Evolutionary conservation across 257 asterid species (phyloP).

Genomic region (Perilla frutescens): DNA sequence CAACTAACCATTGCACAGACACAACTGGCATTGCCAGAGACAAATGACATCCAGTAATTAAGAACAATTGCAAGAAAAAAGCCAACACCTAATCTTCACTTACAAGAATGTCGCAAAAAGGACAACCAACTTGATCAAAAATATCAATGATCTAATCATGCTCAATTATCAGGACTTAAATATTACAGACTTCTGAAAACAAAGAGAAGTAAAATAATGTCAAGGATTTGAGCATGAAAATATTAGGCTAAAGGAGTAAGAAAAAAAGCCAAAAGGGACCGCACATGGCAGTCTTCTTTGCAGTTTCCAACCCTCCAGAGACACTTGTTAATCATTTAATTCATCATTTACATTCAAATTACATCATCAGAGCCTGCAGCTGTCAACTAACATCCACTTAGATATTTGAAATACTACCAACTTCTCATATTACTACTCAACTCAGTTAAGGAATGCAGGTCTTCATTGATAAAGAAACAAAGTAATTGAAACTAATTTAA

Average conservation of each 20-base stretch:
- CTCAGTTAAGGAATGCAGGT: constrained; percentile 7
- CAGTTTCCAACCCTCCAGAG: background rate
- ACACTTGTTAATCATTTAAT: background rate
- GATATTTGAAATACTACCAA: background rate
- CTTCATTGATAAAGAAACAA: constrained; percentile 3
- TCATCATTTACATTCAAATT: background rate
- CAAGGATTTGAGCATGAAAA: background rate
- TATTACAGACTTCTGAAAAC: background rate
- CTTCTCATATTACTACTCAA: constrained; percentile 15
- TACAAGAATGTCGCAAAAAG: background rate
- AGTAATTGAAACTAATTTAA: constrained; percentile 20
- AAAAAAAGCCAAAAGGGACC: background rate
- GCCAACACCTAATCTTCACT: background rate
- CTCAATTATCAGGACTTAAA: background rate
- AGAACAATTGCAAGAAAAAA: background rate
- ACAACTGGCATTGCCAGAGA: background rate
- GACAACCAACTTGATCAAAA: background rate
- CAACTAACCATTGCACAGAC: constrained; percentile 7
- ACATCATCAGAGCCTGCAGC: background rate
- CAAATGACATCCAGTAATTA: background rate
- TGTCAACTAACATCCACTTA: background rate
- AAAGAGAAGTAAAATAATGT: too few relatives aligned
- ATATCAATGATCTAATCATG: background rate
- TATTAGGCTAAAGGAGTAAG: background rate
- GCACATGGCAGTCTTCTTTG: constrained; percentile 1